These are phyloP conservation scores for Erythrophleum fordii DNA, from an alignment of 306 rosid genomes.

Conservation along the genomic window DNA sequence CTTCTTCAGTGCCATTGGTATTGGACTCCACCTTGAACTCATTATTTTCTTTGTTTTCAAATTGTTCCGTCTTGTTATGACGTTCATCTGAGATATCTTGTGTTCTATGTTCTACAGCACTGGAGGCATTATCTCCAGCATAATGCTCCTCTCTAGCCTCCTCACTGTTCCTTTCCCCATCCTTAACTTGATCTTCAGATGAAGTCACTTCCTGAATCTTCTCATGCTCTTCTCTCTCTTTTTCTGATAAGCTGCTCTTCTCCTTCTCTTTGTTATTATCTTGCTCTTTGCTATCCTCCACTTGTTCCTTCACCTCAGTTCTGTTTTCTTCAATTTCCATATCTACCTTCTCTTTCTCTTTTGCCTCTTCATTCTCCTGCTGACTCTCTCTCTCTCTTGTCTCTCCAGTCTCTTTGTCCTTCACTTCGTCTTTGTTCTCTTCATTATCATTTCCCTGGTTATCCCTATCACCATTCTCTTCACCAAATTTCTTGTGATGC, in stretches of 20 bases:
- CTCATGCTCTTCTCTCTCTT: slow-evolving; percentile 51
- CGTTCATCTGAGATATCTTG: slow-evolving; percentile 47
- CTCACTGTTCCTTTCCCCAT: slow-evolving; percentile 55
- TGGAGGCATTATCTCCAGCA: slow-evolving; percentile 83
- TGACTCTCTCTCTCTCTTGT: slow-evolving; percentile 29
- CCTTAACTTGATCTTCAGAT: slow-evolving; percentile 61
- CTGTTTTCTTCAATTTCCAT: slow-evolving; percentile 43
- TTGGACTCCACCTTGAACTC: slow-evolving; percentile 51
- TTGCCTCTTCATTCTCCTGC: slow-evolving; percentile 34
- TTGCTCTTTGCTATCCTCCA: slow-evolving; percentile 38
- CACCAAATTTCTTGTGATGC: slow-evolving; percentile 33
- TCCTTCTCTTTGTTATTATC: slow-evolving; percentile 51
- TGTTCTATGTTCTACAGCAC: slow-evolving; percentile 65
- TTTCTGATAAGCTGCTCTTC: slow-evolving; percentile 41
- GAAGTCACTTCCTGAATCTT: slow-evolving; percentile 59
- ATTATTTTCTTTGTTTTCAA: slow-evolving; percentile 55
- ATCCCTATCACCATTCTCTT: slow-evolving; percentile 47
- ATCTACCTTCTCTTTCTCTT: slow-evolving; percentile 32
- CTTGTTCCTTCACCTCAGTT: slow-evolving; percentile 38
- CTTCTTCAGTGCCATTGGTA: slow-evolving; percentile 43
- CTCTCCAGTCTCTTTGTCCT: slow-evolving; percentile 46
- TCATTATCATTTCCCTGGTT: slow-evolving; percentile 44
- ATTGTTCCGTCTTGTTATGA: slow-evolving; percentile 49
- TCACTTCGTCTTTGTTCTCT: slow-evolving; percentile 42
- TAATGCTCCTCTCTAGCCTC: slow-evolving; percentile 72